These are phyloP conservation scores for Verbena officinalis DNA, from an alignment of 257 asterid species.

Conservation along the genomic window DNA sequence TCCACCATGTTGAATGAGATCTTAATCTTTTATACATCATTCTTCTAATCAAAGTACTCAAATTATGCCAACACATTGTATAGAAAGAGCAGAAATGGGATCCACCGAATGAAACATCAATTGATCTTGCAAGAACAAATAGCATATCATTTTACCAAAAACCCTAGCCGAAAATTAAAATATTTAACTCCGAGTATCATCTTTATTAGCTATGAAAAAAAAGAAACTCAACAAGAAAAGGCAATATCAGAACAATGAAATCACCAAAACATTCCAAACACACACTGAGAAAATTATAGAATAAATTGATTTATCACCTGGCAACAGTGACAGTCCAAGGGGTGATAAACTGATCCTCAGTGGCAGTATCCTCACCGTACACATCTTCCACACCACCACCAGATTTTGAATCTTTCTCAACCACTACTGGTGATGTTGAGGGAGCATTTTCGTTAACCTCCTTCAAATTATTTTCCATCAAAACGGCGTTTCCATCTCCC, in stretches of 20 bases:
- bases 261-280: conserved; percentile 11
- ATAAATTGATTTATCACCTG: conserved; percentile 49
- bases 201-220: conserved; percentile 2
- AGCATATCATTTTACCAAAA: background rate
- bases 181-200: background rate
- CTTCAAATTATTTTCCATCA: conserved; percentile 48
- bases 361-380: conserved; percentile 70
- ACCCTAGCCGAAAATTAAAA: background rate
- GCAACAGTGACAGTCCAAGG: conserved; percentile 74
- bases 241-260: conserved; percentile 5
- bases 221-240: background rate
- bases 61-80: background rate
- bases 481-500: conserved; percentile 63
- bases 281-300: background rate
- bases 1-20: background rate
- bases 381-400: conserved; percentile 65
- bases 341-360: conserved; percentile 57
- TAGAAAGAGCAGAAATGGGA: background rate
- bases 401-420: conserved; percentile 40
- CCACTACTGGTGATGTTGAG: conserved; percentile 27
- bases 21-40: background rate
- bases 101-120: background rate
- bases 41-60: background rate
- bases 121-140: background rate
- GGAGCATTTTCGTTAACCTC: conserved; percentile 39